phyloP scores from a whole-genome alignment of 257 asterid genomes.

The Primulina huaijiensis region DNA sequence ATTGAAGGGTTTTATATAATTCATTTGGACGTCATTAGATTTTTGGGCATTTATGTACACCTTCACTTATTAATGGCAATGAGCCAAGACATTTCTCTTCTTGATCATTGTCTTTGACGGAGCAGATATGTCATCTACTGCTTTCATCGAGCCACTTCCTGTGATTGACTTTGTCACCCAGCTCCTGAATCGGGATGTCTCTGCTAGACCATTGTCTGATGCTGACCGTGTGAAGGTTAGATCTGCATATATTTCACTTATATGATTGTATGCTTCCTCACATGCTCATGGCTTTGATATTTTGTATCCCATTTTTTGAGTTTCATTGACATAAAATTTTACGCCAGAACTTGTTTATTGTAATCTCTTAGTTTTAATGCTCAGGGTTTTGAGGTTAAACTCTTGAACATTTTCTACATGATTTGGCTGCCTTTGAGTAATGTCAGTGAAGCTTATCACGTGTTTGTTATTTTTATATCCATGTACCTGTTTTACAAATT shows the following conservation, averaged over 20 bases:
- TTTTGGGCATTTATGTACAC: neutral
- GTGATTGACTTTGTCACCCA: slow-evolving; percentile 81
- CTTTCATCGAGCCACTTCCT: slow-evolving; percentile 92
- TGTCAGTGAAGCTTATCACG: neutral
- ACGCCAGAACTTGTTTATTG: neutral
- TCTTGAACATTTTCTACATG: neutral
- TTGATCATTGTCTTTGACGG: slow-evolving; percentile 8
- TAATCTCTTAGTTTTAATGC: neutral
- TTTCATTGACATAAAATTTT: neutral
- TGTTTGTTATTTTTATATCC: neutral
- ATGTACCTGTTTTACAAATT: neutral
- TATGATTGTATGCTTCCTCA: neutral
- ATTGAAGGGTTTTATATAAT: neutral
- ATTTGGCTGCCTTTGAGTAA: neutral
- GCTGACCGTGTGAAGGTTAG: slow-evolving; percentile 93
- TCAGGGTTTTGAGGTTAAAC: slow-evolving; percentile 7
- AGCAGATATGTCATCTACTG: slow-evolving; percentile 97
- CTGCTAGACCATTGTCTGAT: slow-evolving; percentile 77
- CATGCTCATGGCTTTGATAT: neutral
- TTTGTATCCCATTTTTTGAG: neutral
- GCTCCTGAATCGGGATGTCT: slow-evolving; percentile 77
- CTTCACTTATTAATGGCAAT: neutral
- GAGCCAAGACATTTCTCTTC: neutral
- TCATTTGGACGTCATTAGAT: neutral
- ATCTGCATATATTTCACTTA: neutral